A percentile compares a stretch with the other conserved stretches of the same genome.
Conservation (phyloP, 2,329 filamentous ascomycete species). For the Penicillium fuscoglaucum region DNA sequence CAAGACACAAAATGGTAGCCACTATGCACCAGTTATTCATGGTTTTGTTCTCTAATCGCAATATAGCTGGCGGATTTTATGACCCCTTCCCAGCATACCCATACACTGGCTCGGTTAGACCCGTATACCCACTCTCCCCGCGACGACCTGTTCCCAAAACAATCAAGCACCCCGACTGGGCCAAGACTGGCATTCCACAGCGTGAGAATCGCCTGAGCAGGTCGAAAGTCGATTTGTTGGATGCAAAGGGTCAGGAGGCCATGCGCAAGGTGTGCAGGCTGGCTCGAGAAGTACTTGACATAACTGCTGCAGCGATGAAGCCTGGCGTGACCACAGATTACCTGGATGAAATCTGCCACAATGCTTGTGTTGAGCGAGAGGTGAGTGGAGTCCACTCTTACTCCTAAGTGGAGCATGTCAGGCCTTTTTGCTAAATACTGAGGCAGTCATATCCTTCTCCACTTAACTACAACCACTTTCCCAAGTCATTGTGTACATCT, state of each 20-base stretch:
- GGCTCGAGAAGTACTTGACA: constrained; percentile 82
- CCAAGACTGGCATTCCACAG: constrained; percentile 68
- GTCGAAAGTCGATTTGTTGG: constrained; percentile 75
- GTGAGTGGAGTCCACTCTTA: constrained; percentile 53
- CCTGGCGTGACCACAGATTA: constrained; percentile 89
- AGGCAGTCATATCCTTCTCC: constrained; percentile 84
- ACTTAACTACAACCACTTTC: constrained; percentile 87
- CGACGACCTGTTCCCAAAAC: constrained; percentile 69
- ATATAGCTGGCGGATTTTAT: constrained; percentile 76
- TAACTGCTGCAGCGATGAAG: constrained; percentile 73
- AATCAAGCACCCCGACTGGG: constrained; percentile 80
- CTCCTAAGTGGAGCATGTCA: neutral
- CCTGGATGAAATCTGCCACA: constrained; percentile 86
- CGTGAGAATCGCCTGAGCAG: constrained; percentile 61
- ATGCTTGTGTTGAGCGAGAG: constrained; percentile 77
- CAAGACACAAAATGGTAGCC: constrained; percentile 67
- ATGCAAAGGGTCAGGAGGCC: constrained; percentile 70
- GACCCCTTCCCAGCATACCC: constrained; percentile 84
- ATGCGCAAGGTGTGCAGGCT: constrained; percentile 87
- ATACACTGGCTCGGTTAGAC: constrained; percentile 75
- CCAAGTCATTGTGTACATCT: constrained; percentile 92
- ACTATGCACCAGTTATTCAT: neutral
- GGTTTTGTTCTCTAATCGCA: constrained; percentile 57
- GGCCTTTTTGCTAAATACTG: neutral
- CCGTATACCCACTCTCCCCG: constrained; percentile 76